Base-by-base conservation (phyloP, 106 monocot genomes). In the Chionographis japonica region DNA sequence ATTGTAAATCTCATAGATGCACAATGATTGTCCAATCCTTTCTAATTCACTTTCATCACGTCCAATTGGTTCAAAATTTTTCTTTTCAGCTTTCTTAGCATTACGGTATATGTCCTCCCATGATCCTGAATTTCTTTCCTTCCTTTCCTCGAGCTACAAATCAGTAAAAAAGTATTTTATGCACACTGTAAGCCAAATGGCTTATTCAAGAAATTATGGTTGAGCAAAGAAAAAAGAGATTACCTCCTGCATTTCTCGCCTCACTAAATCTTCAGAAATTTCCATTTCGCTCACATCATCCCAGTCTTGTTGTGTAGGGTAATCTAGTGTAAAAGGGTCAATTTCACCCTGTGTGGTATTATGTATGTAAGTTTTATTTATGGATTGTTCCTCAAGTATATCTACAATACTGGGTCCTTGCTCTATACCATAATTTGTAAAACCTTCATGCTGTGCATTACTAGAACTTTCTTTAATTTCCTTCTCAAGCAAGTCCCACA, bases 31-130 rank as follows among this genome's bases (percentile, higher is more conserved):
- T 13, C 97, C 97, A 69, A 72, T 85, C 61, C 87, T 89, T 62
- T 89, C 97, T 57, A 97, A 60, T 68, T 92, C 89, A 40, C 85
- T 85, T 76, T 97, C 97, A 71, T 97, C 92, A 64, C 84, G 86
- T 63, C 87, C 92, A 79, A 79, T 76, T 67, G 39, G 18, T 74
- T 86, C 92, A 63, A 83, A 76, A 56, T 77, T 92, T 67, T 61
- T 72, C 67, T 86, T 93, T 78, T 86, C 92, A 59, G 82, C 75
- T 73, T 81, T 92, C 52, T 83, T 58, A 50, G 87, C 79, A 72
- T 77, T 75, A 8, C 78, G 82, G 57, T 92, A 92, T n/a, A 97
- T 72, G 55, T 84, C 77, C 52, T 97, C 89, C 92, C 92, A 97
- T 61, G 87, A 76, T 75, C 68, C 86, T 51, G 58, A 80, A 65